A percentile compares a stretch with the other conserved stretches of the same genome.
Evolutionary conservation across 1,284 basidiomycete species (phyloP).

Genomic region (Xerocomus tenax): DNA sequence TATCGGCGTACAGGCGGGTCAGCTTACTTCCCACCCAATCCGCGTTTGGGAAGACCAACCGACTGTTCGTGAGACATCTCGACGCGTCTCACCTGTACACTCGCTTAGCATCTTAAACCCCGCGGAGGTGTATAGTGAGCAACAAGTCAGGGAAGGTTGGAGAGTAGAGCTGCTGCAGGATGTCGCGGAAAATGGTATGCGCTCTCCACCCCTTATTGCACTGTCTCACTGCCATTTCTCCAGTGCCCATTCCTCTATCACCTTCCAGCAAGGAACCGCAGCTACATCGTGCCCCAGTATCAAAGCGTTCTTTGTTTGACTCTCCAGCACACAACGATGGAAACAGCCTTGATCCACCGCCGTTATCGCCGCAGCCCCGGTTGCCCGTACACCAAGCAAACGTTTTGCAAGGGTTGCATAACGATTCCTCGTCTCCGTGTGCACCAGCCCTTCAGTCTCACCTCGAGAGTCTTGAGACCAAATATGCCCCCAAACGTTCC

Average conservation of each 20-base stretch:
- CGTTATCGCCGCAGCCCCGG: background rate
- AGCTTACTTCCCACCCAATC: constrained; percentile 16
- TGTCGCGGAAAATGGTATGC: constrained; percentile 10
- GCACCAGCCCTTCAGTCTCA: constrained; percentile 1
- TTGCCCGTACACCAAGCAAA: background rate
- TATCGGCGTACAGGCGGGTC: background rate
- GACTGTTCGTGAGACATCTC: constrained; percentile 6
- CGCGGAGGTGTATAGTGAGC: background rate
- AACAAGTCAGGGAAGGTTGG: background rate
- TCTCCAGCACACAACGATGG: background rate
- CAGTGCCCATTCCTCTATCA: constrained; percentile 5
- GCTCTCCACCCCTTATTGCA: background rate
- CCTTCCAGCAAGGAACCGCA: background rate
- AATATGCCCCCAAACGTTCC: background rate
- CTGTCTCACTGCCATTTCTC: constrained; percentile 8
- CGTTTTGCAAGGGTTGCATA: background rate
- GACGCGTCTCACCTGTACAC: constrained; percentile 12
- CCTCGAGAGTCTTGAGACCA: constrained; percentile 4
- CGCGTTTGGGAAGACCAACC: constrained; percentile 26
- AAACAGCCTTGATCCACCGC: background rate
- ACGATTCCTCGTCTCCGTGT: background rate
- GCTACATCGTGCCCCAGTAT: background rate
- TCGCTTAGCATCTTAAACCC: background rate
- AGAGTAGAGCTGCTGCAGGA: background rate
- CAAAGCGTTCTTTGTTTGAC: background rate